Evolutionary conservation across 2,329 filamentous ascomycete species (phyloP).

Genomic region (Arthrobotrys pseudoclavata): DNA sequence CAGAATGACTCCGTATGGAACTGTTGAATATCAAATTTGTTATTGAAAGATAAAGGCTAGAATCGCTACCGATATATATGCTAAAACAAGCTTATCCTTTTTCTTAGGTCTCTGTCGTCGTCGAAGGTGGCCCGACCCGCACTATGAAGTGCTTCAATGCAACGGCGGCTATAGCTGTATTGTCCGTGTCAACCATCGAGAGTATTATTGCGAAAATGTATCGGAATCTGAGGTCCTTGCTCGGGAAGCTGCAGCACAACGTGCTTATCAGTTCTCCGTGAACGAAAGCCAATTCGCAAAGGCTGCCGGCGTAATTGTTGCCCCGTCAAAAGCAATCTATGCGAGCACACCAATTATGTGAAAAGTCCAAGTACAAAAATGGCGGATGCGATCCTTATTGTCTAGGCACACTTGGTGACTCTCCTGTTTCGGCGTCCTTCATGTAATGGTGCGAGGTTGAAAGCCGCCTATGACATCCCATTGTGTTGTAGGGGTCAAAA

Average conservation of each 20-base stretch:
- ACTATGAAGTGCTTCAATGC: slow-evolving; percentile 72
- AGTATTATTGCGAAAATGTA: slow-evolving; percentile 75
- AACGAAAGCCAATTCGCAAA: slow-evolving; percentile 71
- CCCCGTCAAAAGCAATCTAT: slow-evolving; percentile 55
- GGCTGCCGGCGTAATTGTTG: slow-evolving; percentile 53
- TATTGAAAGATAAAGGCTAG: neutral
- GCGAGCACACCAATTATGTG: slow-evolving; percentile 53
- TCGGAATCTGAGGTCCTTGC: slow-evolving; percentile 75
- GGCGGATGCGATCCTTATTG: neutral
- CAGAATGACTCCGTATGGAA: slow-evolving; percentile 20
- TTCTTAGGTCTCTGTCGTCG: slow-evolving; percentile 63
- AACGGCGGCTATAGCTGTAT: slow-evolving; percentile 74
- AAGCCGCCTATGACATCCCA: neutral
- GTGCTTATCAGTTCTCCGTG: slow-evolving; percentile 78
- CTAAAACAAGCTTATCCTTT: slow-evolving; percentile 22
- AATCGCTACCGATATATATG: neutral
- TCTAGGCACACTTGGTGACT: neutral
- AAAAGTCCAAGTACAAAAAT: neutral
- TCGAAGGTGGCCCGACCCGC: slow-evolving; percentile 63
- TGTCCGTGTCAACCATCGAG: slow-evolving; percentile 78
- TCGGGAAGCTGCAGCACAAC: slow-evolving; percentile 76
- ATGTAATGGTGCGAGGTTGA: neutral
- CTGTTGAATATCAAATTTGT: neutral
- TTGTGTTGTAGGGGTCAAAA: slow-evolving; percentile 10
- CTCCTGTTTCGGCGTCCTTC: neutral